A percentile compares a stretch with the other conserved stretches of the same genome.
These are phyloP conservation scores for Mortierella sp. DNA, from an alignment of 371 early-diverging fungal genomes.

Conservation along the genomic window DNA sequence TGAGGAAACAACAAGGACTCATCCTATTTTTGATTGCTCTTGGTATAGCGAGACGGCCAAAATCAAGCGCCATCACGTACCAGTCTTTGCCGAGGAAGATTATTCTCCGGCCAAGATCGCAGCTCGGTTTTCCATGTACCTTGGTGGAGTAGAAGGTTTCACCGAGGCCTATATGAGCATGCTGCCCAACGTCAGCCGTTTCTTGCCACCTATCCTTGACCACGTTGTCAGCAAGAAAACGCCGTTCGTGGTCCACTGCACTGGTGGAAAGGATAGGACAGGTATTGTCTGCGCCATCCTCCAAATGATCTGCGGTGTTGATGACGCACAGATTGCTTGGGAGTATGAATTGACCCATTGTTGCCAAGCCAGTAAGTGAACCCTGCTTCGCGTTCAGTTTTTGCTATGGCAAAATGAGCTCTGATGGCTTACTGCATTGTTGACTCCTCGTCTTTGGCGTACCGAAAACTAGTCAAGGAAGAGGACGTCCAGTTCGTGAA, in stretches of 20 bases:
- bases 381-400: too few species aligned
- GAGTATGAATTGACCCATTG: conserved; percentile 76
- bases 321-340: conserved; percentile 75
- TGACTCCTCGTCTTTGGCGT: too few species aligned
- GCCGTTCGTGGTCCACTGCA: conserved; percentile 86
- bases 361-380: conserved; percentile 47
- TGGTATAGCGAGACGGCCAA: conserved; percentile 31
- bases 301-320: conserved; percentile 76
- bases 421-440: too few species aligned
- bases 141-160: conserved; percentile 67
- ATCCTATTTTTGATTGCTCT: background rate
- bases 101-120: conserved; percentile 71
- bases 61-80: conserved; percentile 58
- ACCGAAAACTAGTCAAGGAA: conserved; percentile 45
- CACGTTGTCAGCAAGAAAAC: conserved; percentile 65
- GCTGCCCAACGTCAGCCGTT: conserved; percentile 60
- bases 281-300: conserved; percentile 82
- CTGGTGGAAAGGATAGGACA: conserved; percentile 92
- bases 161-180: conserved; percentile 68
- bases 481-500: conserved; percentile 42
- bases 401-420: too few species aligned
- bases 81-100: conserved; percentile 67
- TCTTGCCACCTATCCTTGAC: conserved; percentile 61
- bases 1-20: too few species aligned
- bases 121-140: conserved; percentile 65